Base-by-base conservation (phyloP, 2,329 filamentous ascomycete species). In the Penicillium sp. region DNA sequence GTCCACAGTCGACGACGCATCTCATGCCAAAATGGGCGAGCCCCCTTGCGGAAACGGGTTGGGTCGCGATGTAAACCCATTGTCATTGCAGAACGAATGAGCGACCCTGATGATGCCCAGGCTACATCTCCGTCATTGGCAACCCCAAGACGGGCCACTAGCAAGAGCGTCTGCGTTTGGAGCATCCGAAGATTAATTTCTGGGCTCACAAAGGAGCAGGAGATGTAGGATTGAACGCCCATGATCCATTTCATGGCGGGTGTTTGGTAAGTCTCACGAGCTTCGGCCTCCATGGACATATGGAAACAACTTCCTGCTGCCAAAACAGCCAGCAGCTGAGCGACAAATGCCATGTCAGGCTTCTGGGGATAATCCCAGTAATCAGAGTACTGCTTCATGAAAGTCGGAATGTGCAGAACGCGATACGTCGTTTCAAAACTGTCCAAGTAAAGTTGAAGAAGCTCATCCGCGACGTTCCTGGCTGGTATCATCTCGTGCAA, bases 351-450 rank as follows among this genome's bases (percentile, higher is more conserved):
- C 15, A 70, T 62, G 28, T 72, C 77, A 2, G 73, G 69, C 0
- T 68, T 67, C 18, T 66, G 59, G 0, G 75, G 73, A 15, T 74
- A 72, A 0, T 66, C 69, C 82, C 83, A 86, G 10, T 81, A 65
- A 0, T 74, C 72, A 21, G 81, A 77, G 58, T 85, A 86, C 29
- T 83, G 79, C 10, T 71, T 71, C 42, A 74, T 70, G 56, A 87
- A 86, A 0, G 77, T 79, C 0, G 83, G 83, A 1, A 81, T 64
- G 62, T 87, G 80, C 8, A 87, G 52, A 23, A 87, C 74, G 2
- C 84, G 77, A 55, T 81, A 76, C 15, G 81, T 77, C 1, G 79
- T 78, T 60, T 86, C 83, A 57, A 82, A 77, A 0, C 79, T 79
- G 44, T 80, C 72, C 16, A 87, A 68, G 68, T 85, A 85, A 28